Percentiles rank a stretch among this genome's conserved stretches.
Conservation (phyloP, 1,284 basidiomycete species). For the Psilocybe mexicana region DNA sequence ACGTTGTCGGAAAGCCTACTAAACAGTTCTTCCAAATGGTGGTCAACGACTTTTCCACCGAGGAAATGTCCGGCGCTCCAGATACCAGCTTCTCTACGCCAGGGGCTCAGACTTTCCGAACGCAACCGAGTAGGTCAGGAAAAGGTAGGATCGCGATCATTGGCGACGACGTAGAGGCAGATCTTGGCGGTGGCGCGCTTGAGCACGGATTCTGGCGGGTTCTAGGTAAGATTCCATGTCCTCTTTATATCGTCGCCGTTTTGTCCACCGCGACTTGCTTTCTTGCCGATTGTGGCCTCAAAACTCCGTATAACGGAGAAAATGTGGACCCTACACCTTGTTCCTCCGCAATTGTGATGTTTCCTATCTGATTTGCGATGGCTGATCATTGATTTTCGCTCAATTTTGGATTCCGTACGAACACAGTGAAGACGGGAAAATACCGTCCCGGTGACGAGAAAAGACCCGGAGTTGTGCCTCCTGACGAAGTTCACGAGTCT, state of each 20-base stretch:
- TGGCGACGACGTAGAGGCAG: conserved; percentile 67
- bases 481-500: conserved; percentile 53
- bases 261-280: not conserved
- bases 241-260: not conserved
- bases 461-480: conserved; percentile 37
- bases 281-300: not conserved
- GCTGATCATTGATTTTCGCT: conserved; percentile 7
- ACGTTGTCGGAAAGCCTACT: conserved; percentile 67
- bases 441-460: conserved; percentile 60
- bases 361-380: not conserved
- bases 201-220: conserved; percentile 63
- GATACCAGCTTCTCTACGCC: not conserved
- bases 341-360: not conserved
- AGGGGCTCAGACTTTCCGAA: not conserved
- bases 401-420: not conserved
- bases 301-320: too few species aligned
- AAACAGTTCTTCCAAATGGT: conserved; percentile 60
- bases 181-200: conserved; percentile 63
- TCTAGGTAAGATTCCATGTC: conserved; percentile 47
- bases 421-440: conserved; percentile 62
- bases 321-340: too few species aligned
- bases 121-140: not conserved
- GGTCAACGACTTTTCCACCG: conserved; percentile 43
- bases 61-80: conserved; percentile 20
- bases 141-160: conserved; percentile 53